A percentile compares a stretch with the other conserved stretches of the same genome.
These are phyloP conservation scores for Salix viminalis DNA, from an alignment of 345 rosid species.

Conservation along the genomic window DNA sequence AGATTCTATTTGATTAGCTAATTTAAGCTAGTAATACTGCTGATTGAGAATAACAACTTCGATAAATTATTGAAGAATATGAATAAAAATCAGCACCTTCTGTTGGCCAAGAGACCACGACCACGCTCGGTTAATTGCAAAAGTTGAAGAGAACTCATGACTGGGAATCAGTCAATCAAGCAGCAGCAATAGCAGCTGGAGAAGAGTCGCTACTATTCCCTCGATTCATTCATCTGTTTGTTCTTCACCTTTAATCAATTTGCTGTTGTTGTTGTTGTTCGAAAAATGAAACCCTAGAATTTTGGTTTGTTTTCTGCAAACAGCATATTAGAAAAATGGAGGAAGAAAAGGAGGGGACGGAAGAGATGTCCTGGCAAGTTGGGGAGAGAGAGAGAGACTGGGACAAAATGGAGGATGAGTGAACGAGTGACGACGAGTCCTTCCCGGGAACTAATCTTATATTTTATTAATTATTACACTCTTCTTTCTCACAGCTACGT, in stretches of 20 bases:
- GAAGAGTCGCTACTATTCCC: not conserved
- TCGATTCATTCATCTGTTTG: not conserved
- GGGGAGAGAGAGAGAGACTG: not conserved
- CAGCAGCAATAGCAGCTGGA: constrained; percentile 4
- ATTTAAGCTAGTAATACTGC: not conserved
- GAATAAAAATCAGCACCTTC: constrained; percentile 48
- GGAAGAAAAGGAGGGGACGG: not conserved
- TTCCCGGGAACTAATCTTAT: not conserved
- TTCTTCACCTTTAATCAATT: not conserved
- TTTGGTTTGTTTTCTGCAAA: not conserved
- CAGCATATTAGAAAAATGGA: not conserved
- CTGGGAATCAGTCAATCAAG: not conserved
- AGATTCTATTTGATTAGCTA: not conserved
- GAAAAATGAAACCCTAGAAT: not conserved
- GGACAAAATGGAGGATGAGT: not conserved
- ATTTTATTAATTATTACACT: not conserved
- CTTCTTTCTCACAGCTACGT: no score
- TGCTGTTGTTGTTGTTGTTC: not conserved
- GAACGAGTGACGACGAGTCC: not conserved
- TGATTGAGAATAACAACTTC: not conserved
- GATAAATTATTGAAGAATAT: not conserved
- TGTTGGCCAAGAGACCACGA: constrained; percentile 64
- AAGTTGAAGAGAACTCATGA: constrained; percentile 87
- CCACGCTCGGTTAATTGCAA: constrained; percentile 87
- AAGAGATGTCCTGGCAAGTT: not conserved